phyloP scores from a whole-genome alignment of 352 stramenopile genomes.

The Pythium apleroticum region DNA sequence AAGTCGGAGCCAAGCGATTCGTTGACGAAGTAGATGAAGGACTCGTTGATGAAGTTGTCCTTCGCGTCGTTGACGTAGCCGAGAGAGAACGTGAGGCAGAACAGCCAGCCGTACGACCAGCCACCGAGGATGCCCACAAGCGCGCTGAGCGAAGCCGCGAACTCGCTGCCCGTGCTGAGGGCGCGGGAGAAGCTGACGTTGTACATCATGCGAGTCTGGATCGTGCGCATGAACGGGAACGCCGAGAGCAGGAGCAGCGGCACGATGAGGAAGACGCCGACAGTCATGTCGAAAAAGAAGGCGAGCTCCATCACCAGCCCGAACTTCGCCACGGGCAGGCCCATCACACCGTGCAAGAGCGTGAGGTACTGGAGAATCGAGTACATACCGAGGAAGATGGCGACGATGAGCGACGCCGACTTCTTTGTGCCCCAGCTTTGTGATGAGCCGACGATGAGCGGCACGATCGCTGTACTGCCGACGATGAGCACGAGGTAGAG shows the following conservation, averaged over 20 bases:
- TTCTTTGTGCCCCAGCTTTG: slow-evolving; percentile 67
- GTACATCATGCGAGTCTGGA: slow-evolving; percentile 92
- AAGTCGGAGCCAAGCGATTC: slow-evolving; percentile 40
- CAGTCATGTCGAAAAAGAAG: slow-evolving; percentile 87
- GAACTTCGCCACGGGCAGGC: slow-evolving; percentile 59
- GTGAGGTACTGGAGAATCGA: slow-evolving; percentile 74
- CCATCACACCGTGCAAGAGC: slow-evolving; percentile 66
- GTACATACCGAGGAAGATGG: slow-evolving; percentile 77
- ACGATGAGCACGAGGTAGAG: slow-evolving; percentile 78
- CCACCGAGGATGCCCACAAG: slow-evolving; percentile 70
- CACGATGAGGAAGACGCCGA: slow-evolving; percentile 72
- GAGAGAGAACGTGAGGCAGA: slow-evolving; percentile 77
- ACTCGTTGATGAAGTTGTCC: slow-evolving; percentile 84
- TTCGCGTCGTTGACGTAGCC: slow-evolving; percentile 73
- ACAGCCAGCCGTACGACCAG: slow-evolving; percentile 80
- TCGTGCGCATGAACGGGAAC: slow-evolving; percentile 88
- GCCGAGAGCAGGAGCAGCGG: slow-evolving; percentile 75
- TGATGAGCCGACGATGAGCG: slow-evolving; percentile 62
- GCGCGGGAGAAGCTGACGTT: slow-evolving; percentile 86
- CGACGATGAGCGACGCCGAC: slow-evolving; percentile 63
- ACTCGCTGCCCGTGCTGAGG: slow-evolving; percentile 81
- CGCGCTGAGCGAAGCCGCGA: slow-evolving; percentile 72
- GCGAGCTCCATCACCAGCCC: slow-evolving; percentile 74
- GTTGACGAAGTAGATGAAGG: slow-evolving; percentile 84
- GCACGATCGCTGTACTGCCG: slow-evolving; percentile 46